Percentiles rank a stretch among this genome's conserved stretches.
Evolutionary conservation across 2,329 filamentous ascomycete genomes (phyloP).

Genomic region (Fusarium miscanthi): DNA sequence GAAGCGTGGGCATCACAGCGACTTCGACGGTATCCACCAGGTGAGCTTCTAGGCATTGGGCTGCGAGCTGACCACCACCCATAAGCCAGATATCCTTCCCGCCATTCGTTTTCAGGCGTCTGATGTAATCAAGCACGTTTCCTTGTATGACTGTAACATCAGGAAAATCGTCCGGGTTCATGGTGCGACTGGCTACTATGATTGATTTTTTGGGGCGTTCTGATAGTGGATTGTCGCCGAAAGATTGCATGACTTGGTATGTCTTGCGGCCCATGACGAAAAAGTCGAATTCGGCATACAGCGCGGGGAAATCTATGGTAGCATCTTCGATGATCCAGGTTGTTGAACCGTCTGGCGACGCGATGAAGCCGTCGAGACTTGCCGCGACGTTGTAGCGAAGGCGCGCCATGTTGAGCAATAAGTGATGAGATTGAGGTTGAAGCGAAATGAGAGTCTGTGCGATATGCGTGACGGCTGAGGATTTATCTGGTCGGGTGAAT

Average conservation of each 20-base stretch:
- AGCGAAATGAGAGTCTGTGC: background rate
- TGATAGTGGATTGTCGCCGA: slow-evolving; percentile 38
- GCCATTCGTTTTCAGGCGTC: slow-evolving; percentile 29
- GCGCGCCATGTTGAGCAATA: slow-evolving; percentile 18
- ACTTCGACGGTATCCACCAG: slow-evolving; percentile 49
- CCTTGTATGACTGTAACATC: slow-evolving; percentile 41
- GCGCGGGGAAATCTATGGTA: slow-evolving; percentile 48
- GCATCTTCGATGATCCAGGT: slow-evolving; percentile 49
- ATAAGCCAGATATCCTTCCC: slow-evolving; percentile 52
- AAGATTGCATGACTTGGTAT: slow-evolving; percentile 45
- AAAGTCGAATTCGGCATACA: slow-evolving; percentile 47
- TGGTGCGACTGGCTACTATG: slow-evolving; percentile 45
- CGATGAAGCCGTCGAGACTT: slow-evolving; percentile 52
- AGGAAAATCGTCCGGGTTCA: slow-evolving; percentile 35
- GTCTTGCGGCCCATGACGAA: slow-evolving; percentile 54
- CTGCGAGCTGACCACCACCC: slow-evolving; percentile 49
- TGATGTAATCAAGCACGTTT: slow-evolving; percentile 34
- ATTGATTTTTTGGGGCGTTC: slow-evolving; percentile 36
- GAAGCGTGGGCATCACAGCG: slow-evolving; percentile 42
- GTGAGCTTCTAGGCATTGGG: slow-evolving; percentile 43
- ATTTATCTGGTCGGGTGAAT: background rate
- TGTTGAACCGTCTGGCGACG: slow-evolving; percentile 44
- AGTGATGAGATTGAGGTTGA: background rate
- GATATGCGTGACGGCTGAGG: background rate
- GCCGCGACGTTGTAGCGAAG: slow-evolving; percentile 51